Conservation (phyloP, 768 basidiomycete genomes). For the Tulasnella sp. region DNA sequence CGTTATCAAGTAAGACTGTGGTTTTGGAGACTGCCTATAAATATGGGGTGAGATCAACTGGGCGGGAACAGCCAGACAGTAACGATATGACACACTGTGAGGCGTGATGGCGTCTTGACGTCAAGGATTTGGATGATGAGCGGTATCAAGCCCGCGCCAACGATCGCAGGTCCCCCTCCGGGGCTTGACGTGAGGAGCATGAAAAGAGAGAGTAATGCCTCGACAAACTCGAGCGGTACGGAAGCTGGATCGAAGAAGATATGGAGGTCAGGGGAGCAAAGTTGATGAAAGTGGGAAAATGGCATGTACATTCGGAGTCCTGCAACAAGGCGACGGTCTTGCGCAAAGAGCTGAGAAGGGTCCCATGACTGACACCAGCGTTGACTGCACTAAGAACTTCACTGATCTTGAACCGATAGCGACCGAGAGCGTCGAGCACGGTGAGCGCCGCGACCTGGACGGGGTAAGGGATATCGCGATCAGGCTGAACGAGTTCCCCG, state of each 20-base stretch:
- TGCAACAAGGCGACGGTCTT: constrained; percentile 67
- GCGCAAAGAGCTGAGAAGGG: constrained; percentile 79
- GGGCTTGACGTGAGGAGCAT: constrained; percentile 79
- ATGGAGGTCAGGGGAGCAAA: background rate
- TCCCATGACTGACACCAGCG: constrained; percentile 92
- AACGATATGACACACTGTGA: constrained; percentile 34
- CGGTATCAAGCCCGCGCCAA: constrained; percentile 85
- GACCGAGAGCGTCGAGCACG: constrained; percentile 80
- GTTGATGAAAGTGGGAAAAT: constrained; percentile 46
- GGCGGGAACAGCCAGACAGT: too few relatives aligned
- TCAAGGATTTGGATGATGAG: constrained; percentile 83
- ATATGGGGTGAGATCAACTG: background rate
- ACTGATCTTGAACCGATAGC: constrained; percentile 70
- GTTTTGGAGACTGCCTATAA: constrained; percentile 64
- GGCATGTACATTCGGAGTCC: constrained; percentile 52
- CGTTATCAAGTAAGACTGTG: constrained; percentile 85
- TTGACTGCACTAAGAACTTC: constrained; percentile 88
- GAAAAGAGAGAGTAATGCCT: constrained; percentile 76
- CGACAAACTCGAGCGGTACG: constrained; percentile 33
- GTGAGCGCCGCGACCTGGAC: constrained; percentile 80
- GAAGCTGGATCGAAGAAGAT: constrained; percentile 19
- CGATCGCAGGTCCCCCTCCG: constrained; percentile 83
- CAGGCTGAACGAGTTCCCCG: constrained; percentile 79
- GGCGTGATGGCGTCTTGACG: constrained; percentile 55
- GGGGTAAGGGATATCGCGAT: constrained; percentile 53